Base-by-base conservation (phyloP, 2,329 filamentous ascomycete genomes). In the Penicillium hesseltinei region DNA sequence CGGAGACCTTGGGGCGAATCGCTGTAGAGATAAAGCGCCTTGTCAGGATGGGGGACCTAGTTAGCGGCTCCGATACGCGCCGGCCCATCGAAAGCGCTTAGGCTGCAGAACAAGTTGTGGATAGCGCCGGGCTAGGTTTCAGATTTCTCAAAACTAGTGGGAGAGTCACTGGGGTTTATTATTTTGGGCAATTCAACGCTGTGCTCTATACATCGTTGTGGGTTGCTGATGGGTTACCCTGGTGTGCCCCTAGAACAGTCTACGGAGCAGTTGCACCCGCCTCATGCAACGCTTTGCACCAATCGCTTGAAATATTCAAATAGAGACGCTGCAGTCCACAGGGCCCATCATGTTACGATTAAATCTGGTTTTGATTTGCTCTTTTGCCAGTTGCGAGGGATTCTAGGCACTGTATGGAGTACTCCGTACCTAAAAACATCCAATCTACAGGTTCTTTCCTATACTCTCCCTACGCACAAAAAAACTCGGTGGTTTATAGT, bases 1-100 rank as follows among this genome's bases (percentile, higher is more conserved):
- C 13, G 39, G 36, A 43, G 19, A 38, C 4, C 9, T 19, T 5
- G 1, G n/a, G 33, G 44, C 49, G 52, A 64, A 63, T 64, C 4
- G 38, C 42, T 44, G 46, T 31, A 45, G 31, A 39, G 36, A 31
- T 47, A 52, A 52, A 56, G 57, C 57, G 57, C 58, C 48, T 36
- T 51, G 29, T n/a, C 19, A 60, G 51, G 54, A 56, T 59, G 55
- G 50, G 54, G 54, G 33, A 5, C 23, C 44, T 42, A 29, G 52
- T 51, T 33, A 51, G 60, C 60, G 59, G 54, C 57, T 51, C 46
- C 56, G 43, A 54, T 67, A 66, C 64, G 65, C 65, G 65, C 65
- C 58, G 53, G 59, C 45, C 50, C 43, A 54, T 50, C 27, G 51
- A 51, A 57, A 56, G 65, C 65, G 65, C 62, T 64, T 66, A 50